Evolutionary conservation across 1,284 basidiomycete species (phyloP).

Genomic region (Pseudozyma pruni): DNA sequence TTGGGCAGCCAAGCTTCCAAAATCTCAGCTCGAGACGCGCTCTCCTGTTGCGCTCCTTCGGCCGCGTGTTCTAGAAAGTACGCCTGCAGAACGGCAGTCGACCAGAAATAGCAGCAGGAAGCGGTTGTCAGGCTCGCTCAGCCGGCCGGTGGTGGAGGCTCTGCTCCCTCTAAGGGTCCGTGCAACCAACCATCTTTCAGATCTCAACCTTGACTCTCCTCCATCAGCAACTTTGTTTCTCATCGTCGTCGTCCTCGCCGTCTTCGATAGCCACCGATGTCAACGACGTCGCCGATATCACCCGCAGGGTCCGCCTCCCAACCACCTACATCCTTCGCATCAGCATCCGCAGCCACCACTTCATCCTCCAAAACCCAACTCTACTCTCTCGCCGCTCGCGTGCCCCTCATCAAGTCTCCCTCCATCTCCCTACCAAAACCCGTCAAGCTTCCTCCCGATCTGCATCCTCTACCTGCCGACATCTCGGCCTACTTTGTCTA

Average conservation of each 20-base stretch:
- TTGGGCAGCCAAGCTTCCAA: too few species aligned
- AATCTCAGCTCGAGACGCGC: too few species aligned
- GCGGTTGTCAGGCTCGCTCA: too few species aligned
- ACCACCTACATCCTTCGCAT: background rate
- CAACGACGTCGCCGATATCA: conserved; percentile 2
- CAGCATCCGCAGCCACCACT: background rate
- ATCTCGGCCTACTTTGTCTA: conserved; percentile 61
- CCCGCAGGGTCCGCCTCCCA: background rate
- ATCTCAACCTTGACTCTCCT: too few species aligned
- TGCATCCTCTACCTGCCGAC: conserved; percentile 58
- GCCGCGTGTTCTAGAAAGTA: too few species aligned
- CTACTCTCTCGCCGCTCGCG: conserved; percentile 46
- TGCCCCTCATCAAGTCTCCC: conserved; percentile 58
- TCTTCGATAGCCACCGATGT: conserved; percentile 1
- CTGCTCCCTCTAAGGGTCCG: conserved; percentile 2
- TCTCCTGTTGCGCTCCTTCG: too few species aligned
- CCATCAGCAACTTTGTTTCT: too few species aligned
- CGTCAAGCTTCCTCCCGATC: conserved; percentile 29
- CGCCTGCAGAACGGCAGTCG: too few species aligned
- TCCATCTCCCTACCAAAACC: conserved; percentile 39
- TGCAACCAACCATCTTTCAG: background rate
- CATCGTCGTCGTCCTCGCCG: background rate
- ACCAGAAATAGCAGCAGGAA: background rate
- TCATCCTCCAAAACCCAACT: conserved; percentile 19
- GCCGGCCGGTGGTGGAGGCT: background rate